phyloP scores from a whole-genome alignment of 1,284 basidiomycete species.

The Sporisorium sorghi region DNA sequence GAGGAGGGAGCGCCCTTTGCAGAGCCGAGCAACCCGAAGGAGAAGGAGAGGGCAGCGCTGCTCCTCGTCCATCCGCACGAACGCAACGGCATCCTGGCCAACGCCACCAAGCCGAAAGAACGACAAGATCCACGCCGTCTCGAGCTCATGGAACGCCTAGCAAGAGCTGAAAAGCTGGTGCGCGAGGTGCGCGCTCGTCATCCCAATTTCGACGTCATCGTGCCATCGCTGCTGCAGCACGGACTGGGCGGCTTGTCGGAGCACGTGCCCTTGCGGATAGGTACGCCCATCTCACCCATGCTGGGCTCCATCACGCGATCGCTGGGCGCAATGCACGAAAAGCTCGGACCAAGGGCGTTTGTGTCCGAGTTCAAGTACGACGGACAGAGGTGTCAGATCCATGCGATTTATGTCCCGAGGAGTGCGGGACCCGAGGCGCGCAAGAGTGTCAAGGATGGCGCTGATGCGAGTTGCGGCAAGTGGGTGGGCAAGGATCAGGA shows the following conservation, averaged over 20 bases:
- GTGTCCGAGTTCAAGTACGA: slow-evolving; percentile 81
- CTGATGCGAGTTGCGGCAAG: slow-evolving; percentile 47
- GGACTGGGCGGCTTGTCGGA: slow-evolving; percentile 62
- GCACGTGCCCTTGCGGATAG: slow-evolving; percentile 80
- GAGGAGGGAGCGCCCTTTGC: slow-evolving; percentile 15
- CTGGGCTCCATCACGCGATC: slow-evolving; percentile 77
- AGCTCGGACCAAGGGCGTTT: slow-evolving; percentile 71
- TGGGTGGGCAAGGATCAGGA: slow-evolving; percentile 58
- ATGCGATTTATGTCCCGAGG: slow-evolving; percentile 71
- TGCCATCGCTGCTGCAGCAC: slow-evolving; percentile 73
- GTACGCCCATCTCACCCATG: slow-evolving; percentile 73
- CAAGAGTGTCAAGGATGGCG: slow-evolving; percentile 29
- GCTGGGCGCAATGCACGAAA: slow-evolving; percentile 82
- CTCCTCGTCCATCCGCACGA: slow-evolving; percentile 42
- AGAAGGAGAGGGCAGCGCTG: slow-evolving; percentile 30
- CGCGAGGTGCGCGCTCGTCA: slow-evolving; percentile 82
- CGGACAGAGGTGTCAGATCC: slow-evolving; percentile 87
- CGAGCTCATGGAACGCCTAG: slow-evolving; percentile 58
- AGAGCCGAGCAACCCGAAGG: slow-evolving; percentile 15
- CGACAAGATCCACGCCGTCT: slow-evolving; percentile 61
- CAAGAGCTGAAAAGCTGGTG: slow-evolving; percentile 72
- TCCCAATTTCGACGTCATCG: slow-evolving; percentile 86
- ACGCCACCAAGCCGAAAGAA: slow-evolving; percentile 67
- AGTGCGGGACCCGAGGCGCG: slow-evolving; percentile 41
- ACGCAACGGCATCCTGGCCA: slow-evolving; percentile 58